Percentiles rank a stretch among this genome's conserved stretches.
Evolutionary conservation across 2,329 filamentous ascomycete genomes (phyloP).

Genomic region (Chalaropsis ovoidea): DNA sequence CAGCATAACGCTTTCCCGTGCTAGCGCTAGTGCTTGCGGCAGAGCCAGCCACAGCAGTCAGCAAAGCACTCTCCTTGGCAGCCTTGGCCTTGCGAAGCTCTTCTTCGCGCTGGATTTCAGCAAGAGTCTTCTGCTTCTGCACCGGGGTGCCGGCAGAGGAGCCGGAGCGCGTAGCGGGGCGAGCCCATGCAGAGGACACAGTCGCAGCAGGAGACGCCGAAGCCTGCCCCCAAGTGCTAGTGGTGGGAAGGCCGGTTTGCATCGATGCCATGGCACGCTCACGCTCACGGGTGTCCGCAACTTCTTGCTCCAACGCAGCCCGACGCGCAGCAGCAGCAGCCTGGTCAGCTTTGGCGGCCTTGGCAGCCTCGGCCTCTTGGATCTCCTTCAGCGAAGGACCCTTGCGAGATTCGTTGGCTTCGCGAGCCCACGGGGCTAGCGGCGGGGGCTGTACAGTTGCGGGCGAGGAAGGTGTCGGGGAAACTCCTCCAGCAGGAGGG

Average conservation of each 20-base stretch:
- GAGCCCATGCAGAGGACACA: slow-evolving; percentile 52
- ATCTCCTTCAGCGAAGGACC: slow-evolving; percentile 93
- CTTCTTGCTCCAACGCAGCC: slow-evolving; percentile 69
- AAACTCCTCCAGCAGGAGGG: slow-evolving; percentile 38
- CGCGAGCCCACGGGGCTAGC: slow-evolving; percentile 90
- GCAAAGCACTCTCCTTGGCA: slow-evolving; percentile 43
- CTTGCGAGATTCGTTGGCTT: slow-evolving; percentile 62
- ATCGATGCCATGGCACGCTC: slow-evolving; percentile 43
- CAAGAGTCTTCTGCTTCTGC: slow-evolving; percentile 70
- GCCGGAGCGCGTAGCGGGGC: slow-evolving; percentile 38
- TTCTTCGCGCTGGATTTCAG: slow-evolving; percentile 94
- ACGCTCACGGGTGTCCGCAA: slow-evolving; percentile 48
- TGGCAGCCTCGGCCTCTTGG: slow-evolving; percentile 87
- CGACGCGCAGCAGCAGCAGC: slow-evolving; percentile 66
- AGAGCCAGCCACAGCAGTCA: slow-evolving; percentile 27
- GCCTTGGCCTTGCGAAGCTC: slow-evolving; percentile 72
- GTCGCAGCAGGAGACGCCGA: slow-evolving; percentile 55
- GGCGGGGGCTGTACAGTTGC: slow-evolving; percentile 49
- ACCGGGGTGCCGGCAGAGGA: slow-evolving; percentile 35
- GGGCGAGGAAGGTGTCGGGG: slow-evolving; percentile 44
- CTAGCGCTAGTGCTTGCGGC: slow-evolving; percentile 35
- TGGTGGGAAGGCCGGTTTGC: slow-evolving; percentile 70
- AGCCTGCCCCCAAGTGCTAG: slow-evolving; percentile 77
- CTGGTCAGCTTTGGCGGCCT: slow-evolving; percentile 82
- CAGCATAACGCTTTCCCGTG: slow-evolving; percentile 80